Evolutionary conservation across 1,284 basidiomycete species (phyloP), one percentile per base, ranked within the genome.

Genomic region (Austroboletus rostrupii): DNA sequence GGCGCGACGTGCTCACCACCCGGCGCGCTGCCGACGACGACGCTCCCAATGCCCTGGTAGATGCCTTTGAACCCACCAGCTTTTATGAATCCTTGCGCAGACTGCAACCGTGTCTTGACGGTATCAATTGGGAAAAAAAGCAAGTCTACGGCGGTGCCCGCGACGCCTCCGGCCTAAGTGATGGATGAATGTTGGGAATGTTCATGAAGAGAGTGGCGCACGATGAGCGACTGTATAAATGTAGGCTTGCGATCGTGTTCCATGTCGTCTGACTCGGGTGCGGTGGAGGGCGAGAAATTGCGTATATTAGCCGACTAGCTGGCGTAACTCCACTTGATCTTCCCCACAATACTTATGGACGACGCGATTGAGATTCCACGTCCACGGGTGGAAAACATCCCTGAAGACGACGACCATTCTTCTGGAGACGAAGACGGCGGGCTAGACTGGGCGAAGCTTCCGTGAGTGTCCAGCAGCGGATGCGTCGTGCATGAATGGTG

Each of bases 71-170:
- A 92, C 0, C 95, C 96, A 9, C 97, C 96, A 2, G 92, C 85
- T 21, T 76, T 74, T 50, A 83, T 69, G 68, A 99, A 98, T 2
- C 96, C 96, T 64, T 91, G 85, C 1, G 84, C 70, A 4, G 93
- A 88, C 65, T 99, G 96, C 47, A 97, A 73, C 32, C 96, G 85
- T 14, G 96, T 98, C 72, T 99, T 99, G 66, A 98, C 73, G 1
- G 96, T 97, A 72, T 99, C 96, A 53, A 98, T 86, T 0, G 96
- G 96, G 69, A 92, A 98, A 74, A 98, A 96, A 33, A 97, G 80
- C 51, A 98, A 78, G 71, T 99, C 96, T 21, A 96, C 93, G 1
- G 91, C 79, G 16, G 91, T 89, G 40, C 94, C 94, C 21, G 94
- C 92, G 35, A 86, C 69, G 17, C 89, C 93, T 35, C 93, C 93